Evolutionary conservation across 2,329 filamentous ascomycete species (phyloP).

Genomic region (Xylogone sp.): DNA sequence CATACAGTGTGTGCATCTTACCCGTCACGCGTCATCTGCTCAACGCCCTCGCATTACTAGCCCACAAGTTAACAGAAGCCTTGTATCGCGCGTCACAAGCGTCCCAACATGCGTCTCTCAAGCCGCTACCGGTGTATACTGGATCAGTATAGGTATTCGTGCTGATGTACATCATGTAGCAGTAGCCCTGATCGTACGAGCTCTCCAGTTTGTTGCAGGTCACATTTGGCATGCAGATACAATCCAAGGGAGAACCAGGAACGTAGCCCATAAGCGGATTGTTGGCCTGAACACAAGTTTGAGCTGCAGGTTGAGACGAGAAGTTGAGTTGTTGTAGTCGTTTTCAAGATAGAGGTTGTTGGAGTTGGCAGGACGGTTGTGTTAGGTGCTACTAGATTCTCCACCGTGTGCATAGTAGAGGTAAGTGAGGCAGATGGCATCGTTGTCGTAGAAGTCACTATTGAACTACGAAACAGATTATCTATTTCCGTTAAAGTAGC

Average conservation of each 20-base stretch:
- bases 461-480: too few species aligned
- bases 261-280: constrained; percentile 62
- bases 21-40: too few species aligned
- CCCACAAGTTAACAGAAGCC: constrained; percentile 45
- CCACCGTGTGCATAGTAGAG: too few species aligned
- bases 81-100: constrained; percentile 51
- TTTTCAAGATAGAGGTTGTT: constrained; percentile 26
- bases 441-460: too few species aligned
- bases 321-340: constrained; percentile 25
- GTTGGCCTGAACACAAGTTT: constrained; percentile 49
- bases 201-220: constrained; percentile 48
- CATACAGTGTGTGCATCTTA: too few species aligned
- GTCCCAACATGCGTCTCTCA: constrained; percentile 40
- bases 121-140: constrained; percentile 30
- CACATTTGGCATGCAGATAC: constrained; percentile 47
- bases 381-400: constrained; percentile 30
- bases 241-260: constrained; percentile 54
- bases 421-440: too few species aligned
- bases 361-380: constrained; percentile 20
- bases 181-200: constrained; percentile 36
- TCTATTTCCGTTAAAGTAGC: too few species aligned
- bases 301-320: constrained; percentile 41
- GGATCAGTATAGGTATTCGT: constrained; percentile 39
- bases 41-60: constrained; percentile 39
- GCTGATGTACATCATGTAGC: constrained; percentile 50